phyloP scores from a whole-genome alignment of 208 protist genomes.

The Angomonas ambiguus region DNA sequence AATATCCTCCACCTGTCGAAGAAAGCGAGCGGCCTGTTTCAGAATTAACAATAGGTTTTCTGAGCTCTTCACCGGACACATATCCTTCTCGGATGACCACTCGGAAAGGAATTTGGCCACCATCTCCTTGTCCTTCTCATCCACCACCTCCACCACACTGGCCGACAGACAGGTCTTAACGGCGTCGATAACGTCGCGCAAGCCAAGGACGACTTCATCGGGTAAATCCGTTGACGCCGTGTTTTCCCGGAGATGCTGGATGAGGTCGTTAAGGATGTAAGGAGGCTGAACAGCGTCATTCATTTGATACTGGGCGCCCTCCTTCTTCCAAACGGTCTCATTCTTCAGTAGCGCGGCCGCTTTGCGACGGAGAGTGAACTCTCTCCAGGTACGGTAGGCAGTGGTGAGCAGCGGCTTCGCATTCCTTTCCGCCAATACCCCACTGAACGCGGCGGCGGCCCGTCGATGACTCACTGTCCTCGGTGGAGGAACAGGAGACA shows the following conservation, averaged over 20 bases:
- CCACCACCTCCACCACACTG: constrained; percentile 30
- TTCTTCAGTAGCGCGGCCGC: constrained; percentile 13
- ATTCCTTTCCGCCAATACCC: not conserved
- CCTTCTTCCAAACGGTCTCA: constrained; percentile 10
- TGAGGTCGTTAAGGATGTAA: constrained; percentile 31
- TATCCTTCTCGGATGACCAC: constrained; percentile 20
- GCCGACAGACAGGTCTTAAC: constrained; percentile 35
- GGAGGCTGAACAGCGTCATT: constrained; percentile 35
- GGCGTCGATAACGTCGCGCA: constrained; percentile 38
- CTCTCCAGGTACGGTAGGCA: constrained; percentile 18
- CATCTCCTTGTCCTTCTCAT: constrained; percentile 23
- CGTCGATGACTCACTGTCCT: not conserved
- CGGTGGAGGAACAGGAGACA: not conserved
- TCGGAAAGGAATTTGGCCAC: constrained; percentile 16
- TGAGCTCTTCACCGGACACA: constrained; percentile 51
- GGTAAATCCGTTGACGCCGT: constrained; percentile 20
- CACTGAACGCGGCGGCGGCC: not conserved
- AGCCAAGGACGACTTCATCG: constrained; percentile 38
- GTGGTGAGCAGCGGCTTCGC: constrained; percentile 1
- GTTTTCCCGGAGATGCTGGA: constrained; percentile 21
- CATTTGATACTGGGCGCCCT: constrained; percentile 3
- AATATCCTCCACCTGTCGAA: constrained; percentile 41
- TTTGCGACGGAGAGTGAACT: constrained; percentile 11
- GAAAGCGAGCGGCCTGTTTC: constrained; percentile 35
- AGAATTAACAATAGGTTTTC: constrained; percentile 29